phyloP scores from a whole-genome alignment of 768 basidiomycete genomes.

The Mycena vulgaris region DNA sequence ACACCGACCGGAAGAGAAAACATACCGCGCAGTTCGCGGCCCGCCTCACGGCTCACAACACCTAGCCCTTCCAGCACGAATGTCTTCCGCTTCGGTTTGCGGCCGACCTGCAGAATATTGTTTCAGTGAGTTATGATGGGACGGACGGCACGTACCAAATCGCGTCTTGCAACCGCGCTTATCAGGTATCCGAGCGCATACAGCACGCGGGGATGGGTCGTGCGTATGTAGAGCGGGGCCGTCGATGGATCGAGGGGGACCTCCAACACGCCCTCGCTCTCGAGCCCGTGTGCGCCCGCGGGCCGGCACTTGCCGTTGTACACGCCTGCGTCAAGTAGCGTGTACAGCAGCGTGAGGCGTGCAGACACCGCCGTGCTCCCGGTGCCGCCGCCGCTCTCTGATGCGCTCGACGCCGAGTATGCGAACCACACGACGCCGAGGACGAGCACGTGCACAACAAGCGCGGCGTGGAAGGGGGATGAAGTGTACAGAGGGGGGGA shows the following conservation, averaged over 20 bases:
- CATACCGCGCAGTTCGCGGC: conserved; percentile 58
- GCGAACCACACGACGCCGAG: conserved; percentile 75
- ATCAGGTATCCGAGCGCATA: conserved; percentile 78
- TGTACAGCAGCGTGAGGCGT: conserved; percentile 73
- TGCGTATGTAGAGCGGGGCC: conserved; percentile 67
- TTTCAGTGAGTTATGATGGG: too few relatives aligned
- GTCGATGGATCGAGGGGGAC: conserved; percentile 52
- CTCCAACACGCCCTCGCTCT: conserved; percentile 54
- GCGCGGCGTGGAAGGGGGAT: conserved; percentile 47
- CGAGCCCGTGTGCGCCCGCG: conserved; percentile 49
- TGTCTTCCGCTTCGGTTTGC: conserved; percentile 79
- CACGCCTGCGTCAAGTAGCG: conserved; percentile 72
- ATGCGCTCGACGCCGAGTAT: conserved; percentile 51
- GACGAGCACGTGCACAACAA: conserved; percentile 72
- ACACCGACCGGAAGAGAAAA: conserved; percentile 29
- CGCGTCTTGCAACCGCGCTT: conserved; percentile 77
- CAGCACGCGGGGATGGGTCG: conserved; percentile 78
- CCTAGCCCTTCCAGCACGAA: conserved; percentile 77
- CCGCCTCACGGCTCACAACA: conserved; percentile 63
- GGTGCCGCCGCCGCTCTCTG: conserved; percentile 21
- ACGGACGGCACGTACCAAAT: conserved; percentile 45
- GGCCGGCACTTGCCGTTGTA: conserved; percentile 45
- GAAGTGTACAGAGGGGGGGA: conserved; percentile 33
- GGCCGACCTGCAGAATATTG: conserved; percentile 64
- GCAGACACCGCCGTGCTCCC: conserved; percentile 67